Evolutionary conservation across 1,284 basidiomycete species (phyloP).

Genomic region (Mycena citricolor): DNA sequence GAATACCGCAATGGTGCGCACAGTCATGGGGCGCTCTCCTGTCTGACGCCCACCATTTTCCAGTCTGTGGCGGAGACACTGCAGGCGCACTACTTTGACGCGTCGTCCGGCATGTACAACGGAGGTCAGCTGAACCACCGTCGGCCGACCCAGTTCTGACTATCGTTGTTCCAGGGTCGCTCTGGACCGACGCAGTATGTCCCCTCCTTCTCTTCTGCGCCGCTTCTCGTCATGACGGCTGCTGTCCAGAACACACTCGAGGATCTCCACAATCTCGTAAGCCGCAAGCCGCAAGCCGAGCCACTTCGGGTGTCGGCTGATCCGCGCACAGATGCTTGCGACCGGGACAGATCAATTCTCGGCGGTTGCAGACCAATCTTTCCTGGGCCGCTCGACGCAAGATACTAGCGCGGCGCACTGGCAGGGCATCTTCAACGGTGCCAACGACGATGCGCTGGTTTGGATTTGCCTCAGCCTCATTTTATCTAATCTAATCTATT

Average conservation of each 20-base stretch:
- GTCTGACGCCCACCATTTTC: not conserved
- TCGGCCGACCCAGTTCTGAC: too few species aligned
- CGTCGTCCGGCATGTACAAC: constrained; percentile 38
- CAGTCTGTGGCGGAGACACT: constrained; percentile 43
- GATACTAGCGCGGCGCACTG: constrained; percentile 11
- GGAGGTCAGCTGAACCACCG: constrained; percentile 39
- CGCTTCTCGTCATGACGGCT: too few species aligned
- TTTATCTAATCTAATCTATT: not conserved
- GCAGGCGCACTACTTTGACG: constrained; percentile 43
- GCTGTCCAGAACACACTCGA: constrained; percentile 49
- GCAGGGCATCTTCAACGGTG: constrained; percentile 10
- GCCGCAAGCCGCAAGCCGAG: constrained; percentile 33
- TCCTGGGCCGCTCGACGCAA: constrained; percentile 10
- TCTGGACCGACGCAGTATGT: constrained; percentile 53
- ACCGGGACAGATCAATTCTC: constrained; percentile 14
- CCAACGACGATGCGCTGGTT: constrained; percentile 10
- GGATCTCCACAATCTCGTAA: constrained; percentile 55
- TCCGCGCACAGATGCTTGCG: constrained; percentile 14
- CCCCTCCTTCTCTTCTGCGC: not conserved
- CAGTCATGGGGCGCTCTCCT: not conserved
- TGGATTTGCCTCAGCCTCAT: not conserved
- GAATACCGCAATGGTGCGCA: constrained; percentile 2
- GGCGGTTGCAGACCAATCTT: constrained; percentile 13
- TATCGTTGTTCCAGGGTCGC: constrained; percentile 22
- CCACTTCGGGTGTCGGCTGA: constrained; percentile 1